A percentile compares a stretch with the other conserved stretches of the same genome.
Conservation (phyloP, 2,329 filamentous ascomycete genomes). For the Geoglossum cookeanum region DNA sequence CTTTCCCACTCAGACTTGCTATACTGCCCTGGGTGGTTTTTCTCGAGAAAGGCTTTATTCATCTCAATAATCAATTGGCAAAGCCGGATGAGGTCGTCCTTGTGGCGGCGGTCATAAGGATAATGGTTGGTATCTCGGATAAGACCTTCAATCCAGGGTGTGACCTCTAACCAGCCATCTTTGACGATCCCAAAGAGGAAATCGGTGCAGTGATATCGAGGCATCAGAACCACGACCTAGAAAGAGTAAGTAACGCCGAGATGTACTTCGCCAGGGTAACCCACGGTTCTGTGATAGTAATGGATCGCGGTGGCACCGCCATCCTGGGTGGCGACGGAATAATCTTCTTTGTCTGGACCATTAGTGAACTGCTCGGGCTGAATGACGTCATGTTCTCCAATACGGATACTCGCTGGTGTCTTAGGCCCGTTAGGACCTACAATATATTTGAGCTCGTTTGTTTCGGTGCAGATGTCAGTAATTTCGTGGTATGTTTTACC, state of each 20-base stretch:
- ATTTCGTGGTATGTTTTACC: background rate
- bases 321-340: background rate
- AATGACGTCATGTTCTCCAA: background rate
- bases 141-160: background rate
- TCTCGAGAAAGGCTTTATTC: background rate
- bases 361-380: background rate
- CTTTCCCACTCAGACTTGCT: background rate
- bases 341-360: background rate
- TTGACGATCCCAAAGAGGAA: background rate
- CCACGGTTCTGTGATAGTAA: background rate
- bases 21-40: background rate
- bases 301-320: background rate
- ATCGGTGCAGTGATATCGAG: background rate
- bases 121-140: background rate
- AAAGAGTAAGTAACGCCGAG: background rate
- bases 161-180: background rate
- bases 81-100: background rate
- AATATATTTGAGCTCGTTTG: background rate
- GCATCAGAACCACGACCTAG: background rate
- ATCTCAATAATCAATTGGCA: background rate
- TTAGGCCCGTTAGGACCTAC: background rate
- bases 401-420: background rate
- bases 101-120: background rate
- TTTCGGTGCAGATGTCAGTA: background rate
- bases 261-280: background rate